Evolutionary conservation across 768 basidiomycete species (phyloP), one percentile per base, ranked within the genome.

Genomic region (Boletus reticuloceps): DNA sequence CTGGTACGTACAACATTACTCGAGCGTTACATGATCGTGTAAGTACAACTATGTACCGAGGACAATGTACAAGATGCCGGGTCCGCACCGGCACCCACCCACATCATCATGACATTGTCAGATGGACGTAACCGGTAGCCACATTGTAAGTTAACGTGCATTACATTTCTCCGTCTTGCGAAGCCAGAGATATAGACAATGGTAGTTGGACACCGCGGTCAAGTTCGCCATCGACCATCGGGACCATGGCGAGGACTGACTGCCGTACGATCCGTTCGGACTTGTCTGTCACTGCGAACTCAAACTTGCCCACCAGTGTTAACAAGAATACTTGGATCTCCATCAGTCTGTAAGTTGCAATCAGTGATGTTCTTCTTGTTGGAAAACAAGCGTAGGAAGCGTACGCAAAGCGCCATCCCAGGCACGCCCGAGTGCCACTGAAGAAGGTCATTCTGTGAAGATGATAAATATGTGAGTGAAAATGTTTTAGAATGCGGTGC

Each of bases 301-400:
- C 81, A 62, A 84, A 82, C 57, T 79, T 74, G 38, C 74, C 68
- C 32, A 85, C 62, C 16, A 84, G 67, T 58, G 82, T 81, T 14
- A 77, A 72, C 19, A 85, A 58, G 69, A 86, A 82, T 0, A 77
- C 74, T 56, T 86, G 84, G 4, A 85, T 61, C 61, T 85, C 82
- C 22, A 75, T 58, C 4, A 82, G 56, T 3, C 73, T 73, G 56
- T 14, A 20, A 1, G 6, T 19, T 45, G 11, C 11, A 14, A 29
- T 47, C 20, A 56, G 29, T 13, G 6, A 41, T 19, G 7, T 6
- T n/a, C n/a, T 16, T 37, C 25, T 42, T 38, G 19, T 44, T 1
- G 27, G 7, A 14, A 20, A 25, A 10, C 9, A 31, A 47, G 12
- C 20, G 10, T 38, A 11, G 16, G n/a, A 16, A 22, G 42, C 63